Percentiles rank a stretch among this genome's conserved stretches.
phyloP scores from a whole-genome alignment of 495 filamentous ascomycete species.

The Pyronema omphalodes region DNA sequence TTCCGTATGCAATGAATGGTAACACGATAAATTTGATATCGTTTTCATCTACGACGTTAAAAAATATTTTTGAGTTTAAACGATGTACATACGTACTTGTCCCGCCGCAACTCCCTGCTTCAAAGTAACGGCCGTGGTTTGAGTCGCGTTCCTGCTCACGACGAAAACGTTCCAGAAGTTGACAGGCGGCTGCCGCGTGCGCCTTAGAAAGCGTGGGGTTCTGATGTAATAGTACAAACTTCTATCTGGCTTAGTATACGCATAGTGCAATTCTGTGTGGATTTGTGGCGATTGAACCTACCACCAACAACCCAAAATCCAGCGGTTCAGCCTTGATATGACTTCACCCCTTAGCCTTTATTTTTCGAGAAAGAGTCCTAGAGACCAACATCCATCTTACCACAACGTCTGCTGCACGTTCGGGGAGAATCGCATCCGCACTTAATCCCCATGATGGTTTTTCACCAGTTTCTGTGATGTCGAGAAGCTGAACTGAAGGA shows the following conservation, averaged over 20 bases:
- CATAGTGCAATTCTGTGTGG: background rate
- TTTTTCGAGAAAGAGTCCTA: background rate
- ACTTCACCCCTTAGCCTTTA: conserved; percentile 1
- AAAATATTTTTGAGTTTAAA: background rate
- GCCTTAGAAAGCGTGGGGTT: conserved; percentile 8
- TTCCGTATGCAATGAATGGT: conserved; percentile 8
- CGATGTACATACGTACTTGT: background rate
- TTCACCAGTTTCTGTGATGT: background rate
- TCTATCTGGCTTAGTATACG: conserved; percentile 1
- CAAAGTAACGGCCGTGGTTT: conserved; percentile 13
- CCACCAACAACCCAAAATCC: conserved; percentile 7
- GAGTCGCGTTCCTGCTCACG: conserved; percentile 7
- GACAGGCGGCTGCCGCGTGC: conserved; percentile 5
- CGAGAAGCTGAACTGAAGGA: background rate
- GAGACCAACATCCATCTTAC: conserved; percentile 9
- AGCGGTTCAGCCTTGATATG: conserved; percentile 6
- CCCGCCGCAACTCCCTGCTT: conserved; percentile 6
- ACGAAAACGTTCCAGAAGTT: conserved; percentile 7
- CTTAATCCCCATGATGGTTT: background rate
- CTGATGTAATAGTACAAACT: conserved; percentile 8
- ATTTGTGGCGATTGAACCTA: background rate
- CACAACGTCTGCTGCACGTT: conserved; percentile 3
- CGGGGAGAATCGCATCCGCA: conserved; percentile 3
- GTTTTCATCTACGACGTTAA: background rate
- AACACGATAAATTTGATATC: conserved; percentile 4